Conservation (phyloP, 192 early-diverging fungal species). For the Cetraspora pellucida region DNA sequence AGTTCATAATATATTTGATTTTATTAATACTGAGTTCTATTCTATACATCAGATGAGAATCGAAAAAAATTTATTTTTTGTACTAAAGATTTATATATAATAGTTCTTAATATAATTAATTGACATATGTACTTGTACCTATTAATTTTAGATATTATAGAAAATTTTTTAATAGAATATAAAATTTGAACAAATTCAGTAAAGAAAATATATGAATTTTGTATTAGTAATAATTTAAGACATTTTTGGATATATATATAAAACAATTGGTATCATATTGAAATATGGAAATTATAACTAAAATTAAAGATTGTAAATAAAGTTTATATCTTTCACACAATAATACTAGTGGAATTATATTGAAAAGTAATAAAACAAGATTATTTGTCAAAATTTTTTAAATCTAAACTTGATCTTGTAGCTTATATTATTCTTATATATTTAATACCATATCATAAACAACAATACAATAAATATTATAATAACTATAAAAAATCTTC, state of each 20-base stretch:
- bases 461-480: background rate
- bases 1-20: background rate
- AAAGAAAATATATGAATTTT: background rate
- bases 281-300: background rate
- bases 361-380: conserved; percentile 10
- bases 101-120: background rate
- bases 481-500: background rate
- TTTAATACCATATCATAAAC: background rate
- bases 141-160: background rate
- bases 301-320: background rate
- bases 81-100: background rate
- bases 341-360: background rate
- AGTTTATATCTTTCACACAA: background rate
- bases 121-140: background rate
- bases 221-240: background rate
- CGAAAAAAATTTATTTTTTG: background rate
- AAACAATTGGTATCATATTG: background rate
- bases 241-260: background rate
- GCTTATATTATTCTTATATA: background rate
- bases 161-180: background rate
- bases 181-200: background rate
- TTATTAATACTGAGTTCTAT: background rate
- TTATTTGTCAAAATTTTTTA: conserved; percentile 6
- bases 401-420: background rate
- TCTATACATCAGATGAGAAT: background rate